A percentile compares a stretch with the other conserved stretches of the same genome.
phyloP scores from a whole-genome alignment of 2,329 filamentous ascomycete genomes.

The Xylariaceae sp. region DNA sequence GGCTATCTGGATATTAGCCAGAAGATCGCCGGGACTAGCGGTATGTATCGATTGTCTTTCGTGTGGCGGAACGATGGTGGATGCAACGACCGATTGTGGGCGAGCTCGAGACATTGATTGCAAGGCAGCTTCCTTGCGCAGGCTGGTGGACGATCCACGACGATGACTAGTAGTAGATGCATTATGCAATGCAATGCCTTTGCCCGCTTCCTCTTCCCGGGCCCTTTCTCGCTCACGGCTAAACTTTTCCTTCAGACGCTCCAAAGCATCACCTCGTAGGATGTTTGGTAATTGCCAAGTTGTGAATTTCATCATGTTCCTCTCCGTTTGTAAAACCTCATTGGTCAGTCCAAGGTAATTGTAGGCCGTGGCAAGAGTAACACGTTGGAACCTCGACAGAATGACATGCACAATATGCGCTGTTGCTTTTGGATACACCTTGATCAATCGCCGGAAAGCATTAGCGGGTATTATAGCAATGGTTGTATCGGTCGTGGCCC shows the following conservation, averaged over 20 bases:
- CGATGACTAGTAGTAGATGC: conserved; percentile 56
- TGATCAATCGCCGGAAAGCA: conserved; percentile 85
- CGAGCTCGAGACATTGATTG: conserved; percentile 56
- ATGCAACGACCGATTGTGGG: conserved; percentile 39
- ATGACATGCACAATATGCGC: conserved; percentile 98
- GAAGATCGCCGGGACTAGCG: conserved; percentile 68
- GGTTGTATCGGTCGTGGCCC: conserved; percentile 91
- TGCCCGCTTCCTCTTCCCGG: conserved; percentile 72
- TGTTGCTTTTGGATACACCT: conserved; percentile 92
- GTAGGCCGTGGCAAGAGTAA: conserved; percentile 91
- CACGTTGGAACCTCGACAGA: conserved; percentile 84
- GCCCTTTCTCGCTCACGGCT: conserved; percentile 75
- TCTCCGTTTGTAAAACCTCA: conserved; percentile 88
- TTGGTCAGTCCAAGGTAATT: conserved; percentile 87
- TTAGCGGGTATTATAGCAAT: conserved; percentile 97
- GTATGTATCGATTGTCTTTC: conserved; percentile 42
- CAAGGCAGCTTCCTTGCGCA: conserved; percentile 74
- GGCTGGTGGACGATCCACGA: conserved; percentile 64
- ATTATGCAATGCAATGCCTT: conserved; percentile 95
- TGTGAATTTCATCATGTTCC: conserved; percentile 89
- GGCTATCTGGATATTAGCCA: conserved; percentile 70
- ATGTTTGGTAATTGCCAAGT: conserved; percentile 88
- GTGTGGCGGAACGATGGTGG: conserved; percentile 36
- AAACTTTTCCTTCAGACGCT: conserved; percentile 90
- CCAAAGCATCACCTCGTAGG: conserved; percentile 74